Base-by-base conservation (phyloP, 2,329 filamentous ascomycete species). In the Diaporthe sp. region DNA sequence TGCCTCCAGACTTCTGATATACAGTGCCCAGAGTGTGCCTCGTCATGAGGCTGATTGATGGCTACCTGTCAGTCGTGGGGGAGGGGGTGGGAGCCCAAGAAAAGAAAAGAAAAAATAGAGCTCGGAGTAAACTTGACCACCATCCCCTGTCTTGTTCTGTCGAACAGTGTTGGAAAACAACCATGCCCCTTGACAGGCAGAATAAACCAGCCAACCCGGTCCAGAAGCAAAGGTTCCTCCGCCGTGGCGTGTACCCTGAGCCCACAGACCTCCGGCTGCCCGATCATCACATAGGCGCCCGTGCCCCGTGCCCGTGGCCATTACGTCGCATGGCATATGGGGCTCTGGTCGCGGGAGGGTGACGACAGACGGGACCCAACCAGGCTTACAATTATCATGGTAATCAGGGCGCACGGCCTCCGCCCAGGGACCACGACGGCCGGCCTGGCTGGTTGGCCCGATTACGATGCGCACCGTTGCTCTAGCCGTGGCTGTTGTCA, bases 241-340 rank as follows among this genome's bases (percentile, higher is more conserved):
- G 37, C 34, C 10, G 6, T 42, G 10, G 20, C 9, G 34, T 12
- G 34, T 12, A 28, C n/a, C 39, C 60, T n/a, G 12, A 28, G 22
- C 63, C 44, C 65, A 70, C 65, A 70, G 49, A 70, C 65, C 65
- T 70, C 65, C 31, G 65, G 65, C 49, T 70, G 65, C 49, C 49
- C 28, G 34, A 37, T 70, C 49, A 28, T 70, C 49, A 70, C 49
- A 55, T 55, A 55, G 7, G 31, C 39, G 65, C 47, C 49, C 65
- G 65, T 70, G 65, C 65, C 65, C 65, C 5, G 31, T 28, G 47
- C 47, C 61, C 20, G 17, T 34, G 20, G 17, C 44, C 34, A 22
- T 28, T 42, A 34, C n/a, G 65, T 53, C 65, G 47, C 47, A 53
- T 68, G 47, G 63, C 65, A 68, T 39, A 53, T 53, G 47, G 47